Percentiles rank a stretch among this genome's conserved stretches.
phyloP scores from a whole-genome alignment of 441 rosid genomes.

The Biscutella laevigata region DNA sequence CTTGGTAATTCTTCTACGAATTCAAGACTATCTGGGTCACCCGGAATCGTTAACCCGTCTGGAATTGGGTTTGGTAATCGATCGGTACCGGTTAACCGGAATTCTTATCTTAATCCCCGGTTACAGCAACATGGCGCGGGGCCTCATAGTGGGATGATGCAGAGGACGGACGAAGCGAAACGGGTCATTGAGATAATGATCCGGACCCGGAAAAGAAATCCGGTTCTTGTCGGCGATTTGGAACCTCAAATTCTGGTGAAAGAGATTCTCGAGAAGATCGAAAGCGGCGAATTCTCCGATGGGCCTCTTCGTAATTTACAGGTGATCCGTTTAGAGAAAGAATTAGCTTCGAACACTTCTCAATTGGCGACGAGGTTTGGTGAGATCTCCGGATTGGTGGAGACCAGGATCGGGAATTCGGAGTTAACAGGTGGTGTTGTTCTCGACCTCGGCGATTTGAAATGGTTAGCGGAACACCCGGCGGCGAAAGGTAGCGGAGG shows the following conservation, averaged over 20 bases:
- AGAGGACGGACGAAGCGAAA: conserved; percentile 49
- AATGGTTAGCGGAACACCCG: conserved; percentile 77
- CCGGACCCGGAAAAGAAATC: conserved; percentile 62
- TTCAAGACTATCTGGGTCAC: conserved; percentile 14
- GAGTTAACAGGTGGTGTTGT: conserved; percentile 48
- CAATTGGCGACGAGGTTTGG: conserved; percentile 36
- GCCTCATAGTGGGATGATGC: conserved; percentile 33
- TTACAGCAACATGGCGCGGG: conserved; percentile 39
- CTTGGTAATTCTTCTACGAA: conserved; percentile 27
- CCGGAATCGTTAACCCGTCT: conserved; percentile 22
- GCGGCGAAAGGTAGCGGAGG: conserved; percentile 29
- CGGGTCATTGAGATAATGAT: conserved; percentile 54
- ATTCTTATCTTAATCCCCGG: conserved; percentile 62
- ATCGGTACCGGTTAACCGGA: conserved; percentile 31
- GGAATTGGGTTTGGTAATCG: conserved; percentile 58
- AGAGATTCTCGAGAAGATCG: conserved; percentile 58
- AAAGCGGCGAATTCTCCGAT: conserved; percentile 49
- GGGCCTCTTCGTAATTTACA: conserved; percentile 47
- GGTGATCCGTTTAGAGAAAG: conserved; percentile 55
- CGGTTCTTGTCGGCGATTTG: conserved; percentile 77
- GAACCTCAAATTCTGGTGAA: conserved; percentile 65
- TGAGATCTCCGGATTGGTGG: conserved; percentile 47
- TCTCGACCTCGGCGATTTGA: conserved; percentile 81
- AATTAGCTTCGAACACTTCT: conserved; percentile 20
- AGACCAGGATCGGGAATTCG: conserved; percentile 31